Percentiles rank a stretch among this genome's conserved stretches.
Conservation (phyloP, 75 land plant species). For the Pinus taeda region DNA sequence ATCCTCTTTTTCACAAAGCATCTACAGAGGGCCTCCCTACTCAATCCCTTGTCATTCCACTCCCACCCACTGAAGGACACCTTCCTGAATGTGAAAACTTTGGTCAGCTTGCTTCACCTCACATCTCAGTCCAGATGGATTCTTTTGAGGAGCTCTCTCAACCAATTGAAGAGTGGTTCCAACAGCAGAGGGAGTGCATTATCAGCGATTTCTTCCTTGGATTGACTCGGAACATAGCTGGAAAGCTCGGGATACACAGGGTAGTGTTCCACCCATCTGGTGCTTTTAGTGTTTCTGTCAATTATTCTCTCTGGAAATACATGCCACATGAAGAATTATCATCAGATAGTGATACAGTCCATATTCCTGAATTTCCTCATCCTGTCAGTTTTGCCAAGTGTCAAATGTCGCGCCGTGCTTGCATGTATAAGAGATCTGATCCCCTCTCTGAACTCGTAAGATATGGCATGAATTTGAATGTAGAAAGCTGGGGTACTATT, state of each 20-base stretch:
- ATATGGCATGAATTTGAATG: conserved; percentile 15
- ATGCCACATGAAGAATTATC: conserved; percentile 2
- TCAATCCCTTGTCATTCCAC: conserved; percentile 1
- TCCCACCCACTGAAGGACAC: conserved; percentile 7
- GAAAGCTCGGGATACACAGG: conserved; percentile 24
- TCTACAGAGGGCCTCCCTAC: background rate
- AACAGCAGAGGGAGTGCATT: conserved; percentile 8
- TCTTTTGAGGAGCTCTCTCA: conserved; percentile 16
- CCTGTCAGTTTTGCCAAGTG: conserved; percentile 21
- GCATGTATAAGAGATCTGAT: conserved; percentile 13
- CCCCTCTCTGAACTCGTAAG: conserved; percentile 22
- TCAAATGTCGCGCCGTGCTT: conserved; percentile 22
- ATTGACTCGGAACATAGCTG: conserved; percentile 28
- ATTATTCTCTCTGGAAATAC: conserved; percentile 9
- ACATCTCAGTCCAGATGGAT: too few relatives aligned
- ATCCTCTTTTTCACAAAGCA: background rate
- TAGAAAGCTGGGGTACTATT: conserved; percentile 29
- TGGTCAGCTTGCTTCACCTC: too few relatives aligned
- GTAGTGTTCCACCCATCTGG: conserved; percentile 39
- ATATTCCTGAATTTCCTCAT: conserved; percentile 18
- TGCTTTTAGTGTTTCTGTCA: conserved; percentile 9
- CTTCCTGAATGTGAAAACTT: too few relatives aligned
- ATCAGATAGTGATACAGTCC: background rate
- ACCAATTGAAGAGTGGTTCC: conserved; percentile 20
- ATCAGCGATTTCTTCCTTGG: conserved; percentile 47